Base-by-base conservation (phyloP, 208 protist genomes). In the Trypanosoma melophagium region DNA sequence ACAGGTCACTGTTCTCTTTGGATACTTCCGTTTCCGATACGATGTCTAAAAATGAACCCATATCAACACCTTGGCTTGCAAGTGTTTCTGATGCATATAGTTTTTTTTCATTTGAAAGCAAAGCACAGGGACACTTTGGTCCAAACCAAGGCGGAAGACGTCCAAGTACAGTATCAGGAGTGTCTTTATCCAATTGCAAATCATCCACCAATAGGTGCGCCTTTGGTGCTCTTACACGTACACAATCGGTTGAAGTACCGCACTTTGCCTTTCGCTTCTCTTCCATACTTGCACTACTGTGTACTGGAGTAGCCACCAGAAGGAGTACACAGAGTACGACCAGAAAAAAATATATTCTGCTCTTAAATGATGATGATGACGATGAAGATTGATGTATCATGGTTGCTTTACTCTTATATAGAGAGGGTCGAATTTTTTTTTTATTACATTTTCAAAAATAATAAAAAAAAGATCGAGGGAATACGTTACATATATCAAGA, bases 71-170 rank as follows among this genome's bases (percentile, higher is more conserved):
- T 50, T 79, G 72, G 16, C 58, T 42, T 19, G 58, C 45, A 58
- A 79, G 59, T 17, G 63, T 41, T 7, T 50, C 19, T 8, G 40
- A 60, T 24, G 0, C 22, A 22, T 63, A 3, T 7, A 81, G 68
- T 19, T 60, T 49, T 42, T 51, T 74, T 4, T 60, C 66, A 19
- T 57, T 42, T 28, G 60, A 62, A 13, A 57, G 22, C 13, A 81
- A 66, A 21, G 60, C 28, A 16, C 74, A 41, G 3, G 45, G 74
- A 14, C 61, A 58, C 50, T 51, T 9, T 10, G 62, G 62, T 5
- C 69, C 74, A 60, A 81, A 81, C 71, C 71, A 81, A 40, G 42
- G 13, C 24, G 71, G 76, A 38, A 76, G 47, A 22, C 60, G 47
- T 17, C 42, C 25, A 12, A 61, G 4, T 17, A 81, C 59, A 35